A percentile compares a stretch with the other conserved stretches of the same genome.
Conservation (phyloP, 2,329 filamentous ascomycete species). For the Cytospora chrysosperma region DNA sequence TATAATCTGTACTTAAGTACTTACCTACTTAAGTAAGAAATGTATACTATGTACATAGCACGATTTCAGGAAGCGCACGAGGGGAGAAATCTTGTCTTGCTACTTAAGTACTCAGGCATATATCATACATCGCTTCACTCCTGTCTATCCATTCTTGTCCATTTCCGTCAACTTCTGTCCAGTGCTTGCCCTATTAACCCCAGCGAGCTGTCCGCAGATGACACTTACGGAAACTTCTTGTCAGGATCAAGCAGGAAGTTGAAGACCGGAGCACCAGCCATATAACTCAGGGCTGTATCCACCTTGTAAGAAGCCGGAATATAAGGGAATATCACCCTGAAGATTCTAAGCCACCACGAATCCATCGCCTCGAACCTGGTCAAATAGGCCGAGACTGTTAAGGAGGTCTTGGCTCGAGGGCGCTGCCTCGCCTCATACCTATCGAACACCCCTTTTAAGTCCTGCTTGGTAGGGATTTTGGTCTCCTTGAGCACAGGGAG, state of each 20-base stretch:
- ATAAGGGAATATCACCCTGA: conserved; percentile 1
- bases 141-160: no score
- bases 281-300: neutral
- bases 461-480: conserved; percentile 19
- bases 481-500: conserved; percentile 22
- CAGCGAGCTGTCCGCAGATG: neutral
- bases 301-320: conserved; percentile 9
- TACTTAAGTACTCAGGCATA: no score
- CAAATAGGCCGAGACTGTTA: conserved; percentile 25
- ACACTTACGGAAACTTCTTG: neutral
- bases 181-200: neutral
- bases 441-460: conserved; percentile 24
- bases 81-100: no score
- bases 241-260: neutral
- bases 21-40: no score
- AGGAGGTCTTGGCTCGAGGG: conserved; percentile 24
- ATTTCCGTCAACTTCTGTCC: neutral
- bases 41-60: no score
- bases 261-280: neutral
- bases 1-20: no score
- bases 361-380: conserved; percentile 30
- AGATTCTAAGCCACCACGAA: conserved; percentile 25
- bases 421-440: conserved; percentile 27
- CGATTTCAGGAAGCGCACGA: no score
- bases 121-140: no score